Conservation (phyloP, 805 yeast genomes). For the Candida loeiensis region DNA sequence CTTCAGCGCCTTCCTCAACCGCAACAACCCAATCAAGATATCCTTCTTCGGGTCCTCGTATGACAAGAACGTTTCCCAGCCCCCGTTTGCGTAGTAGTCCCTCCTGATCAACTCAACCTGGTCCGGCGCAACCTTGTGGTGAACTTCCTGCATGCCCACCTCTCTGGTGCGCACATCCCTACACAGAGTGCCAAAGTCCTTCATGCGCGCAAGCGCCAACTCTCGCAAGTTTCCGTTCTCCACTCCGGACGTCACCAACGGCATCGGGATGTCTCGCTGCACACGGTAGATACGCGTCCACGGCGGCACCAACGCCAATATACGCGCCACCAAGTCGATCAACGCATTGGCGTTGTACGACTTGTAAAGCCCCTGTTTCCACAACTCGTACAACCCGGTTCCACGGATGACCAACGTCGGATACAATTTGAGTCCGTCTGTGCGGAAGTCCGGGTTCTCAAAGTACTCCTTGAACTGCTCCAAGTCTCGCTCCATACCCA, state of each 20-base stretch:
- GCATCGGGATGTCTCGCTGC: slow-evolving; percentile 99
- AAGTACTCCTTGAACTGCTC: slow-evolving; percentile 96
- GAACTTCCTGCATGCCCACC: slow-evolving; percentile 98
- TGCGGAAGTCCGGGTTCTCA: slow-evolving; percentile 94
- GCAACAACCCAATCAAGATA: slow-evolving; percentile 83
- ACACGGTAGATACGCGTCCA: slow-evolving; percentile 99
- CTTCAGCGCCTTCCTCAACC: slow-evolving; percentile 85
- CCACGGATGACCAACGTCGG: slow-evolving; percentile 97
- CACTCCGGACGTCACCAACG: slow-evolving; percentile 94
- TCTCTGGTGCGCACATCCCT: slow-evolving; percentile 97
- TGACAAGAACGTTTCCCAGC: slow-evolving; percentile 96
- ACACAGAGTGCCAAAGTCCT: slow-evolving; percentile 93
- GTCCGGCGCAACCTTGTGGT: slow-evolving; percentile 93
- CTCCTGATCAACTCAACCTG: slow-evolving; percentile 94
- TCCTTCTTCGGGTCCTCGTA: slow-evolving; percentile 98
- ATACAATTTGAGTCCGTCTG: slow-evolving; percentile 92
- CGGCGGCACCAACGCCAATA: slow-evolving; percentile 94
- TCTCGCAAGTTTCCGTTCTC: slow-evolving; percentile 97
- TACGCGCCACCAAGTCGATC: slow-evolving; percentile 92
- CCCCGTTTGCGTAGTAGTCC: slow-evolving; percentile 96
- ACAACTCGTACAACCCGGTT: slow-evolving; percentile 92
- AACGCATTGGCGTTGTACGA: slow-evolving; percentile 93
- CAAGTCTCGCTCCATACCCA: slow-evolving; percentile 96
- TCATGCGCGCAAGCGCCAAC: slow-evolving; percentile 94
- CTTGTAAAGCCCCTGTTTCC: slow-evolving; percentile 94